Percentiles rank a stretch among this genome's conserved stretches.
phyloP scores from a whole-genome alignment of 2,329 filamentous ascomycete species.

The Bipolaris bicolor region DNA sequence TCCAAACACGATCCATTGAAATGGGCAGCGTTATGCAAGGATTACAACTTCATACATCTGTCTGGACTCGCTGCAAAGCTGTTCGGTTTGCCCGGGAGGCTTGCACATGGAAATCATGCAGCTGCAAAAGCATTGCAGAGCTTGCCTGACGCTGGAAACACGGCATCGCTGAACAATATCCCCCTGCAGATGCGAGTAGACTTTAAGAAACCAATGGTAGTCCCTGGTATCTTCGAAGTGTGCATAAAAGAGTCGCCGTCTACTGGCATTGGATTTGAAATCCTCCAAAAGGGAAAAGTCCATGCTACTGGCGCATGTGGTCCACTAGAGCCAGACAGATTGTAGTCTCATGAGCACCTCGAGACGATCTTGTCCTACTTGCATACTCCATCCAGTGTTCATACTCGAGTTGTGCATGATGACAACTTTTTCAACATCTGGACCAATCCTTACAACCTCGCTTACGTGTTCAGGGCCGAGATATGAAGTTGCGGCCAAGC shows the following conservation, averaged over 20 bases:
- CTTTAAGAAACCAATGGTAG: constrained; percentile 8
- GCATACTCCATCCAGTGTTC: neutral
- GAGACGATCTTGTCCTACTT: neutral
- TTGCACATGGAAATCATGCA: constrained; percentile 12
- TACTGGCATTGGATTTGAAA: neutral
- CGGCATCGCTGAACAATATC: neutral
- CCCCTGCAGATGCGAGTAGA: constrained; percentile 10
- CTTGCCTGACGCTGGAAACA: neutral
- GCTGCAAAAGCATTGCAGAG: constrained; percentile 6
- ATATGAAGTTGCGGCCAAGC: neutral
- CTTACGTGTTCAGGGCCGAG: neutral
- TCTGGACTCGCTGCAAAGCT: constrained; percentile 5
- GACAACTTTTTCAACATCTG: neutral
- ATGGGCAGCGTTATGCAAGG: constrained; percentile 14
- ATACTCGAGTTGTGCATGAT: too few species aligned
- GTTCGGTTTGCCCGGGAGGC: constrained; percentile 11
- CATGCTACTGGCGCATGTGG: constrained; percentile 3
- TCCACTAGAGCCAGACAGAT: neutral
- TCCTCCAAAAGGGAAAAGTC: neutral
- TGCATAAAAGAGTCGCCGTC: neutral
- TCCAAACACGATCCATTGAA: constrained; percentile 4
- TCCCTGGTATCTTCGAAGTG: constrained; percentile 5
- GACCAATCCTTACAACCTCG: neutral
- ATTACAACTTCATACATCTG: constrained; percentile 15
- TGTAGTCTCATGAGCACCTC: too few species aligned